Percentiles rank a stretch among this genome's conserved stretches.
These are phyloP conservation scores for Albatrellus sp. DNA, from an alignment of 1,284 basidiomycete genomes.

Conservation along the genomic window DNA sequence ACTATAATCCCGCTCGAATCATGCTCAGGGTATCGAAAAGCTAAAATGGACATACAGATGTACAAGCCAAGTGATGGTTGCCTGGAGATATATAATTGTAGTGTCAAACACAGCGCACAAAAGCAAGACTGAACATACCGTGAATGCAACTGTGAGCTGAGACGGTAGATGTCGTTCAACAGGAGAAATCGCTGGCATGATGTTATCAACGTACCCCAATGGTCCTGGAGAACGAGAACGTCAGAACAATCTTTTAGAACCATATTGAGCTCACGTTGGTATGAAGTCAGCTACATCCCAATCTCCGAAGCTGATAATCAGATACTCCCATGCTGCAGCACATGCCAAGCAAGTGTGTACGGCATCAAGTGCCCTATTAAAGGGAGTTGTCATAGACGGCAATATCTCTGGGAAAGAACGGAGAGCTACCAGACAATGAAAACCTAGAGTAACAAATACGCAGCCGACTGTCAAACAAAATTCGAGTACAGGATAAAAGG, in stretches of 20 bases:
- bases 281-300: constrained; percentile 19
- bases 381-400: background rate
- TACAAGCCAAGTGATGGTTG: constrained; percentile 25
- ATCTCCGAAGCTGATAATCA: constrained; percentile 27
- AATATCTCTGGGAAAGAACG: background rate
- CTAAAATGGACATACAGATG: constrained; percentile 23
- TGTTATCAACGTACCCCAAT: constrained; percentile 22
- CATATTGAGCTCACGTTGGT: constrained; percentile 20
- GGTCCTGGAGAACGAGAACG: constrained; percentile 18
- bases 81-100: constrained; percentile 12
- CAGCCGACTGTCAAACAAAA: background rate
- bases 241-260: background rate
- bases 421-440: constrained; percentile 3
- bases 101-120: background rate
- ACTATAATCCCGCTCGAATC: constrained; percentile 11
- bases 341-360: constrained; percentile 25
- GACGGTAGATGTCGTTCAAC: background rate
- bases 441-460: constrained; percentile 1
- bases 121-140: constrained; percentile 19
- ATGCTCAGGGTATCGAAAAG: background rate
- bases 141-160: constrained; percentile 34
- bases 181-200: background rate
- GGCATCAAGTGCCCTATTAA: constrained; percentile 20
- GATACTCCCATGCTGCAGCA: constrained; percentile 24
- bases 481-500: background rate